Evolutionary conservation across 176 grass and related monocot species (phyloP).

Genomic region (Eleusine coracana): DNA sequence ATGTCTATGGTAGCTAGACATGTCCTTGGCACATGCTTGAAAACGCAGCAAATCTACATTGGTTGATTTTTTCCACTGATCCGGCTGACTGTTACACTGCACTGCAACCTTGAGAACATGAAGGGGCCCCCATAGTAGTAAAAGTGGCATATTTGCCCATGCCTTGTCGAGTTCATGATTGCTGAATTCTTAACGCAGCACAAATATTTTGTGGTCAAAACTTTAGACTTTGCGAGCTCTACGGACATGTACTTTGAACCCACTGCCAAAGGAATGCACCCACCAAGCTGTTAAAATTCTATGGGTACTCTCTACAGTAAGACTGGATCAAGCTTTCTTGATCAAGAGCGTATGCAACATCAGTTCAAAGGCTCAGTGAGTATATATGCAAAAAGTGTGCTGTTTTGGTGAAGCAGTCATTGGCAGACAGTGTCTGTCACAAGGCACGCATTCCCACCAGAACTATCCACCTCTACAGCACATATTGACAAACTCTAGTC

Average conservation of each 20-base stretch:
- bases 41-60: not conserved
- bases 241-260: not conserved
- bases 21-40: not conserved
- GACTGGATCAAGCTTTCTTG: not conserved
- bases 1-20: not conserved
- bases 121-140: conserved; percentile 23
- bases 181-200: not conserved
- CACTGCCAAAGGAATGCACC: not conserved
- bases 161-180: conserved; percentile 27
- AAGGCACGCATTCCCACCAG: not conserved
- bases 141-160: conserved; percentile 21
- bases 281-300: not conserved
- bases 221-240: not conserved
- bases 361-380: not conserved
- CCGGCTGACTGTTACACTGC: not conserved
- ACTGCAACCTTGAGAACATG: not conserved
- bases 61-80: not conserved
- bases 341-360: not conserved
- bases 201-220: not conserved
- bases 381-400: not conserved
- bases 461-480: not conserved
- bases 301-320: not conserved
- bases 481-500: not conserved
- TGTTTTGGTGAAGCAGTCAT: too few relatives aligned
- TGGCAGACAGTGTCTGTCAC: not conserved